Conservation (phyloP, 768 basidiomycete genomes). For the Polyporus arcularius region DNA sequence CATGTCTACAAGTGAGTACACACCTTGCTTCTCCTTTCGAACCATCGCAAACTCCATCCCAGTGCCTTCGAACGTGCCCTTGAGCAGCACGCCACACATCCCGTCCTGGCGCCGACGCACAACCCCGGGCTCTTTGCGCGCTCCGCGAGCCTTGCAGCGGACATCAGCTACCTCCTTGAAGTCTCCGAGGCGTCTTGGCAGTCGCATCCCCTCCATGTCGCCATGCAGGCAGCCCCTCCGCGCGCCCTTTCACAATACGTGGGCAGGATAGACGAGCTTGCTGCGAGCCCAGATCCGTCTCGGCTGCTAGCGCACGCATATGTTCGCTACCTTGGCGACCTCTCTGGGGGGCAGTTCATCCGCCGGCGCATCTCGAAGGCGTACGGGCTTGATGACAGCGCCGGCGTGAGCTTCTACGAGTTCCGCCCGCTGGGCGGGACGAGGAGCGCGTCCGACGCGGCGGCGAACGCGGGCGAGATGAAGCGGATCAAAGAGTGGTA, state of each 20-base stretch:
- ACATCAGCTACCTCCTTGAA: conserved; percentile 65
- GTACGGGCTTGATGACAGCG: conserved; percentile 58
- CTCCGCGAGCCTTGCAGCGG: conserved; percentile 57
- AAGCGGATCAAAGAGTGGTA: conserved; percentile 77
- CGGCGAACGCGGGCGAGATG: conserved; percentile 58
- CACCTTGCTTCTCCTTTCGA: neutral
- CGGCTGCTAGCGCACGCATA: conserved; percentile 76
- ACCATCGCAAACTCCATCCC: neutral
- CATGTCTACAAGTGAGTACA: conserved; percentile 69
- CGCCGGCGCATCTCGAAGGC: conserved; percentile 62
- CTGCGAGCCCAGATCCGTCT: conserved; percentile 45
- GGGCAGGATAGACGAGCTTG: conserved; percentile 51
- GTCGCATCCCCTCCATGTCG: conserved; percentile 52
- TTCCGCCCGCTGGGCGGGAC: conserved; percentile 57
- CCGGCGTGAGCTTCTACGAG: conserved; percentile 61
- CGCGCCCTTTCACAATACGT: conserved; percentile 53
- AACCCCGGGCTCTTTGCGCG: conserved; percentile 70
- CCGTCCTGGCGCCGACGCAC: conserved; percentile 66
- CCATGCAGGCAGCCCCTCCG: conserved; percentile 49
- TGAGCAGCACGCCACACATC: conserved; percentile 60
- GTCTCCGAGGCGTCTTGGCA: conserved; percentile 57
- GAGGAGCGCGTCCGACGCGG: conserved; percentile 28
- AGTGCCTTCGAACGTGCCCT: conserved; percentile 60
- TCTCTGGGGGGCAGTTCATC: conserved; percentile 78
- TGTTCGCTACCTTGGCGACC: conserved; percentile 81